These are phyloP conservation scores for Oldenlandia corymbosa DNA, from an alignment of 257 asterid species.

Conservation along the genomic window DNA sequence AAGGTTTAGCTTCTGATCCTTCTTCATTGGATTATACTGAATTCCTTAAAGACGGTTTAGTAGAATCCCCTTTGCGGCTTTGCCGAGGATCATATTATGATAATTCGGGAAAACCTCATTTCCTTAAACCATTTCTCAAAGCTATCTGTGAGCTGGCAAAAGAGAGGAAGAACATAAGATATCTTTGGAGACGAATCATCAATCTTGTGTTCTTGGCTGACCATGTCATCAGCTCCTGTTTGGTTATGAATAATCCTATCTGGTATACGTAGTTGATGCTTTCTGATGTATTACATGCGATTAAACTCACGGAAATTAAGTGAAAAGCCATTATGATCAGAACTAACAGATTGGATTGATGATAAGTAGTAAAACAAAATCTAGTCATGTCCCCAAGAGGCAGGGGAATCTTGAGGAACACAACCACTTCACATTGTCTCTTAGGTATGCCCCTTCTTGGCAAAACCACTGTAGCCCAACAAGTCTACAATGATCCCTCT, in stretches of 20 bases:
- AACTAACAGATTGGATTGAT: neutral
- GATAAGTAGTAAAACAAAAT: neutral
- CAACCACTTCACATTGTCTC: too few species aligned
- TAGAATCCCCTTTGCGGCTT: neutral
- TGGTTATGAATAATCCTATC: neutral
- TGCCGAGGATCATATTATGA: constrained; percentile 4
- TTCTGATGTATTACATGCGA: neutral
- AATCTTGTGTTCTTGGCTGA: neutral
- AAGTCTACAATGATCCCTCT: too few species aligned
- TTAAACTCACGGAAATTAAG: neutral
- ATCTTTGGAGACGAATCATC: neutral
- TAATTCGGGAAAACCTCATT: neutral
- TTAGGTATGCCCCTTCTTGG: too few species aligned
- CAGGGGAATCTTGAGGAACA: too few species aligned
- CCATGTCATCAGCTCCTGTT: neutral
- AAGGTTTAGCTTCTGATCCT: neutral
- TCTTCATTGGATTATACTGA: neutral
- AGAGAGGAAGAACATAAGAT: neutral
- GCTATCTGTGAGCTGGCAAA: neutral
- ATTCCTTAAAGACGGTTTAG: neutral
- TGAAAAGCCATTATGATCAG: neutral
- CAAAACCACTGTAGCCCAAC: too few species aligned
- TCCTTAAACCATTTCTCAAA: neutral
- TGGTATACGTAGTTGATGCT: neutral
- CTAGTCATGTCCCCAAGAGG: neutral